These are phyloP conservation scores for Kazachstania bromeliacearum DNA, from an alignment of 805 yeast genomes.

Conservation along the genomic window DNA sequence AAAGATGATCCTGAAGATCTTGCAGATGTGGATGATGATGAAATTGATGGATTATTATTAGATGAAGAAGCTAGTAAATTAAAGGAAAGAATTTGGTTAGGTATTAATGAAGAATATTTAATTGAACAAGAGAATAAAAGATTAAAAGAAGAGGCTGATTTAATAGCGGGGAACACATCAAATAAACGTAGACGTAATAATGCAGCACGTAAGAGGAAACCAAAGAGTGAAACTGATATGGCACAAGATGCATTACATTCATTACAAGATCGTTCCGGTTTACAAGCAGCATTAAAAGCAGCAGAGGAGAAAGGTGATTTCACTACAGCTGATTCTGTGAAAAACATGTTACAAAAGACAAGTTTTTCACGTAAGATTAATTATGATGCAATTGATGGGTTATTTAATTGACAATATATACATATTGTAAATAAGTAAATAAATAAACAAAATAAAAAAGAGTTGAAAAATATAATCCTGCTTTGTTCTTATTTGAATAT, in stretches of 20 bases:
- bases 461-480: not conserved
- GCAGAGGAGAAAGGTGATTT: constrained; percentile 28
- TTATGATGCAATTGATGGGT: constrained; percentile 64
- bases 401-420: constrained; percentile 23
- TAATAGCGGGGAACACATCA: constrained; percentile 64
- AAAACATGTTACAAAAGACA: constrained; percentile 63
- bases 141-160: constrained; percentile 78
- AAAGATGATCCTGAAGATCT: constrained; percentile 53
- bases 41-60: constrained; percentile 51
- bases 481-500: too few species aligned
- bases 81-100: constrained; percentile 84
- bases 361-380: constrained; percentile 83
- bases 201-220: constrained; percentile 16
- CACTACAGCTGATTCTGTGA: constrained; percentile 74
- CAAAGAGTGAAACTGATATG: constrained; percentile 15
- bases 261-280: constrained; percentile 23
- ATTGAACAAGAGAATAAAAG: constrained; percentile 78
- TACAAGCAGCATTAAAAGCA: constrained; percentile 35
- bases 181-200: constrained; percentile 38
- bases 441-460: not conserved
- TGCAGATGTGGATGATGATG: constrained; percentile 79
- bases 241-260: constrained; percentile 17
- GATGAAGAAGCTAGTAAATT: constrained; percentile 58
- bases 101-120: constrained; percentile 76
- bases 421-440: not conserved